Conservation (phyloP, 495 filamentous ascomycete species). For the Immersiella caudata region DNA sequence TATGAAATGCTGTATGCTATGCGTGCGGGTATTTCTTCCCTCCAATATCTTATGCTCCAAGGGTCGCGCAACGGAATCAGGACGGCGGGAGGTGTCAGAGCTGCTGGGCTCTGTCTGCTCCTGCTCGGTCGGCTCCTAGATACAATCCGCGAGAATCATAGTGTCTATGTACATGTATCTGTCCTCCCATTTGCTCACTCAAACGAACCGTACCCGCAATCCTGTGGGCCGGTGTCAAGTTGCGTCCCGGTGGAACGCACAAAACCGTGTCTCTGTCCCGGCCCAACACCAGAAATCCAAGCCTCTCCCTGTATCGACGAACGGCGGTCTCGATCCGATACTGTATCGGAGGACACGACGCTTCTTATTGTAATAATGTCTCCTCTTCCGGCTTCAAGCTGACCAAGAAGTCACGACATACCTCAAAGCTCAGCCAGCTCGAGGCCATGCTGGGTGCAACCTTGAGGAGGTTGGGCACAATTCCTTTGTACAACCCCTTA, state of each 20-base stretch:
- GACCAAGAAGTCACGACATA: constrained; percentile 84
- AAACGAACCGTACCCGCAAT: neutral
- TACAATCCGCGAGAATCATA: constrained; percentile 15
- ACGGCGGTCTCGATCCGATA: neutral
- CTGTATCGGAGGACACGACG: too few relatives aligned
- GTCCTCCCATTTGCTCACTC: neutral
- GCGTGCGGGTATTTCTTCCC: constrained; percentile 11
- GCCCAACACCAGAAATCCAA: neutral
- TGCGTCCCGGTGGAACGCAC: neutral
- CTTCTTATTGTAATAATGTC: constrained; percentile 31
- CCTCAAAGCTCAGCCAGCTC: constrained; percentile 95
- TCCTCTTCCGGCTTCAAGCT: constrained; percentile 51
- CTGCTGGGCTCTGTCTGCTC: neutral
- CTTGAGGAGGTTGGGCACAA: constrained; percentile 92
- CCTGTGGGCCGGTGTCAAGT: neutral
- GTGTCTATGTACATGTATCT: constrained; percentile 16
- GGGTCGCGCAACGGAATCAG: neutral
- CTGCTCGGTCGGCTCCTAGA: neutral
- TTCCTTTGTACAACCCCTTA: constrained; percentile 84
- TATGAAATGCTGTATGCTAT: constrained; percentile 13
- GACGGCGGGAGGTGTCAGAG: neutral
- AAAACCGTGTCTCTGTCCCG: neutral
- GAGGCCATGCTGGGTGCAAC: constrained; percentile 98
- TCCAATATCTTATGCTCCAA: neutral
- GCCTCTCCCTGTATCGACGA: neutral